Conservation (phyloP, 2,329 filamentous ascomycete species). For the Stagonosporopsis tanaceti region DNA sequence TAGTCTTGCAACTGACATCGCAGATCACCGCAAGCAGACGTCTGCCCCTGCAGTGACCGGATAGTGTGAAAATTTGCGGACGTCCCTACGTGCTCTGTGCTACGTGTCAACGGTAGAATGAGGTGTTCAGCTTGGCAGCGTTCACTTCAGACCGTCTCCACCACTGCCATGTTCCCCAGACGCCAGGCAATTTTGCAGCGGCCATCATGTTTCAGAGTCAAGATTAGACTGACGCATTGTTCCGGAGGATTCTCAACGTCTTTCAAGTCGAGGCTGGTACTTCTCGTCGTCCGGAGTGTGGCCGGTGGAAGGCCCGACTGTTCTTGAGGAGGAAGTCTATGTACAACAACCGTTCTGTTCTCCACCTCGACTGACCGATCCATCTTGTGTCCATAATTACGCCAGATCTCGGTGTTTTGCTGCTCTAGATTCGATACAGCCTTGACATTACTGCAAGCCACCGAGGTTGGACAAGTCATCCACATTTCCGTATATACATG, state of each 20-base stretch:
- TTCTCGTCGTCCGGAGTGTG: constrained; percentile 12
- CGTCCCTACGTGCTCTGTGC: constrained; percentile 18
- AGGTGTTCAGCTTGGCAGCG: constrained; percentile 6
- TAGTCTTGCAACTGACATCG: constrained; percentile 1
- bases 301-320: constrained; percentile 10
- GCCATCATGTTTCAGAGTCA: constrained; percentile 5
- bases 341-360: constrained; percentile 6
- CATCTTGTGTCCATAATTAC: not conserved
- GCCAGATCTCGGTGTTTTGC: constrained; percentile 5
- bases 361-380: constrained; percentile 4
- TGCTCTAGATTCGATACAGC: constrained; percentile 4
- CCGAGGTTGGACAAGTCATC: constrained; percentile 2
- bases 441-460: constrained; percentile 10
- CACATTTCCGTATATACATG: not conserved
- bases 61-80: constrained; percentile 16
- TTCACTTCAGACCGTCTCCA: constrained; percentile 1
- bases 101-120: constrained; percentile 18
- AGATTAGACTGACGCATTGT: constrained; percentile 4
- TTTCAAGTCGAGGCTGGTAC: not conserved
- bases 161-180: constrained; percentile 9
- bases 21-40: constrained; percentile 7
- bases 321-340: not conserved
- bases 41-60: constrained; percentile 10
- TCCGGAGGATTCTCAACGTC: not conserved
- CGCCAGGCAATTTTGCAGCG: not conserved